Evolutionary conservation across 176 grass and related monocot genomes (phyloP).

Genomic region (Puccinellia tenuiflora): DNA sequence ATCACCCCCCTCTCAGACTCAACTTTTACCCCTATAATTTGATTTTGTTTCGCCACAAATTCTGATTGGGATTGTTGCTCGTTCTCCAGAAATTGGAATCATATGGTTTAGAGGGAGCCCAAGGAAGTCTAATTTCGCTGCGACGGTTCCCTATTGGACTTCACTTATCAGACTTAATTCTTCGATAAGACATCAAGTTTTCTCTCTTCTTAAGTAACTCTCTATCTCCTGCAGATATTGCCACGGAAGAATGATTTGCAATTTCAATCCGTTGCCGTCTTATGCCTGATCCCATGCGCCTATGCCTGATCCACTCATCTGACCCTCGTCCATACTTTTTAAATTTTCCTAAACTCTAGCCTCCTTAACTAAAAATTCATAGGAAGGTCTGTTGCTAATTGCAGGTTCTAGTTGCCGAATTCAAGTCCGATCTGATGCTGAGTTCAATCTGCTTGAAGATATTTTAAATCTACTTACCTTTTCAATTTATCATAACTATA

Average conservation of each 20-base stretch:
- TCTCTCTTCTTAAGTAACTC: background rate
- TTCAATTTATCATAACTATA: background rate
- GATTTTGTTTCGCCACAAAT: background rate
- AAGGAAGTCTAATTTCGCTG: background rate
- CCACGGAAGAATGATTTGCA: background rate
- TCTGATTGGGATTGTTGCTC: background rate
- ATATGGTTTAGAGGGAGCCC: background rate
- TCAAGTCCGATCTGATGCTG: background rate
- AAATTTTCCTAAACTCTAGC: background rate
- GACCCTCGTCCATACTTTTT: background rate
- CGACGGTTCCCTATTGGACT: background rate
- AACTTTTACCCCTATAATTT: background rate
- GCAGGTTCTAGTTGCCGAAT: background rate
- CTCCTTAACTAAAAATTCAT: background rate
- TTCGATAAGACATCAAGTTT: background rate
- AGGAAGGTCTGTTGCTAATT: background rate
- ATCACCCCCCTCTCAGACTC: background rate
- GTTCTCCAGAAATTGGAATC: slow-evolving; percentile 14
- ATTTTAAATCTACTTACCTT: background rate
- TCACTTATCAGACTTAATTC: too few relatives aligned
- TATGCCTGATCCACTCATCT: background rate
- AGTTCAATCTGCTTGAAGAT: background rate
- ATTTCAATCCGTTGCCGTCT: background rate
- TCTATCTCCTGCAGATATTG: background rate
- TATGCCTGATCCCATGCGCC: background rate